These are phyloP conservation scores for Scleroderma citrinum DNA, from an alignment of 768 basidiomycete genomes.

Conservation along the genomic window DNA sequence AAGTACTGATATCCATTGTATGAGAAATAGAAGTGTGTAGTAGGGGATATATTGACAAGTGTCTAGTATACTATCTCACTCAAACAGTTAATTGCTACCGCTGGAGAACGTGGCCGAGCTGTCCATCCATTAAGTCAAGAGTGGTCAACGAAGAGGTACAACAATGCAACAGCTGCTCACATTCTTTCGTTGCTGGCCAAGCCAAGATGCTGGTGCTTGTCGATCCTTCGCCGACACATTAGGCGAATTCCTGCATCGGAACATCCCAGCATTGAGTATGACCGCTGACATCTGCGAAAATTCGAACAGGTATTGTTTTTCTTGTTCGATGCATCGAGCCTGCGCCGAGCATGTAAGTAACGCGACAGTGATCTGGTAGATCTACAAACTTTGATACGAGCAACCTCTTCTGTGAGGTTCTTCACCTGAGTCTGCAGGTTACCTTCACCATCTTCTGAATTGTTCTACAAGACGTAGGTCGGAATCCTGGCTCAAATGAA, in stretches of 20 bases:
- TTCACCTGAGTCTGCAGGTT: conserved; percentile 61
- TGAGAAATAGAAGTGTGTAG: no score
- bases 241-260: conserved; percentile 55
- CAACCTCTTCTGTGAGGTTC: conserved; percentile 58
- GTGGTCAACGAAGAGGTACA: neutral
- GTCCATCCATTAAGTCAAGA: neutral
- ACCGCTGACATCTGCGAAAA: conserved; percentile 77
- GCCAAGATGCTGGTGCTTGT: conserved; percentile 59
- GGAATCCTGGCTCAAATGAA: neutral
- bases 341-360: conserved; percentile 14
- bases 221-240: conserved; percentile 39
- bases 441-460: conserved; percentile 69
- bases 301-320: conserved; percentile 62
- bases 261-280: conserved; percentile 66
- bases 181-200: conserved; percentile 59
- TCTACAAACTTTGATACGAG: conserved; percentile 44
- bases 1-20: neutral
- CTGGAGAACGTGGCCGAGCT: conserved; percentile 27
- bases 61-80: neutral
- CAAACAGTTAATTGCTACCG: conserved; percentile 13
- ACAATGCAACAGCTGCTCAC: conserved; percentile 11
- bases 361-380: neutral
- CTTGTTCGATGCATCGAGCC: conserved; percentile 50
- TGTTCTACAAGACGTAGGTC: conserved; percentile 28
- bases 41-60: no score